Evolutionary conservation across 2,329 filamentous ascomycete species (phyloP).

Genomic region (Fusarium subtropicale): DNA sequence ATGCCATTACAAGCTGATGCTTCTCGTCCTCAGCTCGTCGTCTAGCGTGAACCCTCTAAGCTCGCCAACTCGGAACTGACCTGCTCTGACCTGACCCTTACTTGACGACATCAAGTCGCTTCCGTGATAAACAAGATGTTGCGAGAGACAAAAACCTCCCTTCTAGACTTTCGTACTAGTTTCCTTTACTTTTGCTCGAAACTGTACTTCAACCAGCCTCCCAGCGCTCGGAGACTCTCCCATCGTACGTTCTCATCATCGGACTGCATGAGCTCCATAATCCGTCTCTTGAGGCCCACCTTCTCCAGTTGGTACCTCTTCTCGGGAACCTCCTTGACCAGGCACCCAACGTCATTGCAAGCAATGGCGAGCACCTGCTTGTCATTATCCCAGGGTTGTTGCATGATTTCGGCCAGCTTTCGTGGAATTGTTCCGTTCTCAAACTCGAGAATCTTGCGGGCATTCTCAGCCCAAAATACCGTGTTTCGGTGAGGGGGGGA

Average conservation of each 20-base stretch:
- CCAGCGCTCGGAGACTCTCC: constrained; percentile 89
- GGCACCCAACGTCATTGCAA: constrained; percentile 88
- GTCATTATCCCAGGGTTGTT: constrained; percentile 78
- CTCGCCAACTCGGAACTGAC: constrained; percentile 31
- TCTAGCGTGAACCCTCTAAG: constrained; percentile 44
- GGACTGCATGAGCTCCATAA: constrained; percentile 95
- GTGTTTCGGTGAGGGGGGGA: constrained; percentile 89
- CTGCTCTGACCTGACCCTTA: constrained; percentile 10
- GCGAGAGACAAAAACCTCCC: constrained; percentile 18
- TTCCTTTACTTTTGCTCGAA: constrained; percentile 59
- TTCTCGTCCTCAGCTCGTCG: constrained; percentile 42
- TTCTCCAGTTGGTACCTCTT: constrained; percentile 83
- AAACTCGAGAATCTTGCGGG: constrained; percentile 84
- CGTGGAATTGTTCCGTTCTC: constrained; percentile 82
- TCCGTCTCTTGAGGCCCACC: constrained; percentile 83
- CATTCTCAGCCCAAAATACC: constrained; percentile 92
- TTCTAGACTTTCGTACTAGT: constrained; percentile 12
- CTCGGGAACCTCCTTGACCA: constrained; percentile 92
- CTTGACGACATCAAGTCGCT: constrained; percentile 39
- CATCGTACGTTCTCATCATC: constrained; percentile 89
- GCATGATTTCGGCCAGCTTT: constrained; percentile 87
- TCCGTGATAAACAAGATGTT: constrained; percentile 41
- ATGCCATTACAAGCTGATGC: constrained; percentile 50
- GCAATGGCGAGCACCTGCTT: constrained; percentile 92
- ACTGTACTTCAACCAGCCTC: constrained; percentile 73